A percentile compares a stretch with the other conserved stretches of the same genome.
These are phyloP conservation scores for Lentinula aciculospora DNA, from an alignment of 768 basidiomycete genomes.

Conservation along the genomic window DNA sequence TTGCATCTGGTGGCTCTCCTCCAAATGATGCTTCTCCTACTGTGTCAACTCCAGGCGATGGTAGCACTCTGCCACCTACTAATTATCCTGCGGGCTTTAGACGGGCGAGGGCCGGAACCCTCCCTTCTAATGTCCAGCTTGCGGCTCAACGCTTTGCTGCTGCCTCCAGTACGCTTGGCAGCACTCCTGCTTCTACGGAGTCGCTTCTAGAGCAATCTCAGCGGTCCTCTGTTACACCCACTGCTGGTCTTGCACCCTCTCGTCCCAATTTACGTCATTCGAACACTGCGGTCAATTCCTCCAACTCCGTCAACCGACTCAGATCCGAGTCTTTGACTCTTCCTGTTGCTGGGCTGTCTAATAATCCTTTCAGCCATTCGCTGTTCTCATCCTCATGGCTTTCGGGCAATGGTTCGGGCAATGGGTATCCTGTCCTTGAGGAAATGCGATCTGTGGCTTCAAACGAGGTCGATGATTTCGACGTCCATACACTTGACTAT, in stretches of 20 bases:
- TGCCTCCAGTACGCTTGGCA: constrained; percentile 50
- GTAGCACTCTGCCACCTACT: constrained; percentile 55
- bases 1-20: constrained; percentile 67
- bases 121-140: constrained; percentile 91
- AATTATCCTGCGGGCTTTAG: constrained; percentile 84
- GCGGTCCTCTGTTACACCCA: constrained; percentile 40
- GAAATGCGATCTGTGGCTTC: constrained; percentile 80
- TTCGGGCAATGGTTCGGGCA: constrained; percentile 49
- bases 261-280: constrained; percentile 74
- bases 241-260: constrained; percentile 39
- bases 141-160: constrained; percentile 79
- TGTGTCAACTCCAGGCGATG: constrained; percentile 53
- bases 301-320: constrained; percentile 70
- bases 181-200: constrained; percentile 36
- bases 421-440: constrained; percentile 64
- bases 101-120: constrained; percentile 94
- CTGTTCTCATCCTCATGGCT: constrained; percentile 93
- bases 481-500: constrained; percentile 94
- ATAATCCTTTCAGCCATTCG: constrained; percentile 79
- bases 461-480: constrained; percentile 80
- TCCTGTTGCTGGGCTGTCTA: constrained; percentile 64
- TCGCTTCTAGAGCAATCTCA: constrained; percentile 42
- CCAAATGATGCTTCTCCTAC: constrained; percentile 62
- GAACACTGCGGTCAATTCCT: constrained; percentile 52
- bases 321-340: constrained; percentile 91